Conservation (phyloP, 257 asterid species). For the Striga asiatica region DNA sequence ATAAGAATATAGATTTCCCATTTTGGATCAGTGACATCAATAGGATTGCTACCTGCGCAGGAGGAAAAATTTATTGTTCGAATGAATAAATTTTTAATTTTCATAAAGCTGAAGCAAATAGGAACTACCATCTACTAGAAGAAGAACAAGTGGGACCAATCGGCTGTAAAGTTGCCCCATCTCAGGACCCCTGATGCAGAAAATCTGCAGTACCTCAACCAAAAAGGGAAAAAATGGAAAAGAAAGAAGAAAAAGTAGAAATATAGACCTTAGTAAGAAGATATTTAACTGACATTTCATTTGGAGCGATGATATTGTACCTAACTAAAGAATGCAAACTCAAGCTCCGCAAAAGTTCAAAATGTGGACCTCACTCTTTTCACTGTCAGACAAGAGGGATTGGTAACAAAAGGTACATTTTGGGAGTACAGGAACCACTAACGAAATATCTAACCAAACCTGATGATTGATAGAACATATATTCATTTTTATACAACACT, state of each 20-base stretch:
- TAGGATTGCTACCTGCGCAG: slow-evolving; percentile 92
- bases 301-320: neutral
- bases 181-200: slow-evolving; percentile 23
- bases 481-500: neutral
- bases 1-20: slow-evolving; percentile 80
- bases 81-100: neutral
- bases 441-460: neutral
- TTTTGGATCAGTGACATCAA: slow-evolving; percentile 76
- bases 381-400: neutral
- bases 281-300: neutral
- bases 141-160: slow-evolving; percentile 42
- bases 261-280: neutral
- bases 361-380: neutral
- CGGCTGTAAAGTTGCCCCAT: slow-evolving; percentile 38
- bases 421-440: neutral
- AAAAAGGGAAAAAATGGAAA: neutral
- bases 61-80: neutral
- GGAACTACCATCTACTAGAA: slow-evolving; percentile 24
- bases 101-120: slow-evolving; percentile 5
- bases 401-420: neutral
- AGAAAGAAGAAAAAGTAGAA: too few species aligned
- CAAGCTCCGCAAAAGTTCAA: neutral
- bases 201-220: slow-evolving; percentile 20
- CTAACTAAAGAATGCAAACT: neutral
- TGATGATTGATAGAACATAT: neutral